Evolutionary conservation across 257 asterid species (phyloP), one percentile per base, ranked within the genome.

Genomic region (Ocimum tenuiflorum): DNA sequence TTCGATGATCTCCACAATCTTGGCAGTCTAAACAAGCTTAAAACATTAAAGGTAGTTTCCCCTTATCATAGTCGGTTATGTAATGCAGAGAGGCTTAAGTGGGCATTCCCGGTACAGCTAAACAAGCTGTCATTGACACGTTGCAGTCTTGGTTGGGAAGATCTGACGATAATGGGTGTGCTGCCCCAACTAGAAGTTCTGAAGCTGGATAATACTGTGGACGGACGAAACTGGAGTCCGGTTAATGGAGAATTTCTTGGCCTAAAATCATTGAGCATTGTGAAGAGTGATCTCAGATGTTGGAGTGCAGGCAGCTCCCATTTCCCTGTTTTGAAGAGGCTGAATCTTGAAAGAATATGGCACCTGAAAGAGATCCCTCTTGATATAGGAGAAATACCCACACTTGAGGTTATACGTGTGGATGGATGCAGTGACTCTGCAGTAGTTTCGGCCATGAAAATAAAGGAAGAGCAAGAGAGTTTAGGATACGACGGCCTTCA

Each of bases 131-230:
- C 14, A 41, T 22, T 60, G 29, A 7, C n/a, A 20, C 3, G 22
- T 1, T n/a, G 39, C 4, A 0, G 6, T 7, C 8, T 41, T 20
- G 13, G n/a, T 22, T 60, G 53, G 41, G 20, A 60, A 13, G 38
- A 41, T 13, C 13, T 42, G 8, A 7, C 39, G 4, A 8, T 1
- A 7, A 60, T 41, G 4, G 0, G 18, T 3, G 13, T 23, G 8
- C 4, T 41, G 41, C 66, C 66, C n/a, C 53, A 41, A 3, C 39
- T 60, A 1, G 52, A 41, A 60, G 66, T 41, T 42, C 66, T 60
- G 10, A 13, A 41, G 14, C 33, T 58, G 5, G 8, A 41, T 3
- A 11, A 3, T 41, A 6, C 17, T 41, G 17, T 12, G 4, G 6
- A 2, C 17, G 47, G 6, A 0, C 0, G 17, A 3, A 20, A 19